These are phyloP conservation scores for Coprinopsis strossmayeri DNA, from an alignment of 768 basidiomycete species.

Conservation along the genomic window DNA sequence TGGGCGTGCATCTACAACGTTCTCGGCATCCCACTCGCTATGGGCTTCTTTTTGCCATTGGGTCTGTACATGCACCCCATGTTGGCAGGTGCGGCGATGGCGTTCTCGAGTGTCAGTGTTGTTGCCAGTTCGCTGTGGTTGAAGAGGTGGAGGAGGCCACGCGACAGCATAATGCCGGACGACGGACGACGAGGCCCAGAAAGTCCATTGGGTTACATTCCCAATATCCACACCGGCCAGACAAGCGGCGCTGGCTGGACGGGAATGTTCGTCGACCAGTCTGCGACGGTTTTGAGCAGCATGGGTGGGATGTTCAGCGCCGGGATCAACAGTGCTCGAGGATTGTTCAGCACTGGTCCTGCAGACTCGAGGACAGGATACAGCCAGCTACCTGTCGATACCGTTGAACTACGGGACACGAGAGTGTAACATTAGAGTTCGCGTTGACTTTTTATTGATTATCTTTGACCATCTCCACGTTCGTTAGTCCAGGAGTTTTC, in stretches of 20 bases:
- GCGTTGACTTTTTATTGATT: background rate
- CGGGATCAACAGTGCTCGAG: constrained; percentile 6
- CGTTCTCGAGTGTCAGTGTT: constrained; percentile 93
- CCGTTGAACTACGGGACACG: constrained; percentile 29
- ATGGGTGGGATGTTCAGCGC: constrained; percentile 34
- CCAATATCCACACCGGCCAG: constrained; percentile 10
- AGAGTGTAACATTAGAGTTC: constrained; percentile 13
- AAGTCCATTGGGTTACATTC: constrained; percentile 4
- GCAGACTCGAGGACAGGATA: constrained; percentile 45
- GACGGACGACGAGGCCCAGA: constrained; percentile 27
- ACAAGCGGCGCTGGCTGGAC: constrained; percentile 31
- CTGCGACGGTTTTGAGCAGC: constrained; percentile 32
- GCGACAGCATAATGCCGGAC: constrained; percentile 63
- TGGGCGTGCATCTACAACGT: constrained; percentile 97
- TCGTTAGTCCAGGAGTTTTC: no score
- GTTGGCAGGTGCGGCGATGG: constrained; percentile 99
- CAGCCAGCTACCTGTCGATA: constrained; percentile 65
- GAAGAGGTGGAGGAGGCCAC: constrained; percentile 76
- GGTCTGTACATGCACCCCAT: constrained; percentile 94
- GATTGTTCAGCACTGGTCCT: background rate
- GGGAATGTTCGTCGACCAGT: constrained; percentile 43
- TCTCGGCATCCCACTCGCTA: constrained; percentile 91
- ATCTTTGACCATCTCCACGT: no score
- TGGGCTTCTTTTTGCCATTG: constrained; percentile 92
- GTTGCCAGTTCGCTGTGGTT: constrained; percentile 85